Base-by-base conservation (phyloP, 129 eudicot species). In the Saussurea involucrata region DNA sequence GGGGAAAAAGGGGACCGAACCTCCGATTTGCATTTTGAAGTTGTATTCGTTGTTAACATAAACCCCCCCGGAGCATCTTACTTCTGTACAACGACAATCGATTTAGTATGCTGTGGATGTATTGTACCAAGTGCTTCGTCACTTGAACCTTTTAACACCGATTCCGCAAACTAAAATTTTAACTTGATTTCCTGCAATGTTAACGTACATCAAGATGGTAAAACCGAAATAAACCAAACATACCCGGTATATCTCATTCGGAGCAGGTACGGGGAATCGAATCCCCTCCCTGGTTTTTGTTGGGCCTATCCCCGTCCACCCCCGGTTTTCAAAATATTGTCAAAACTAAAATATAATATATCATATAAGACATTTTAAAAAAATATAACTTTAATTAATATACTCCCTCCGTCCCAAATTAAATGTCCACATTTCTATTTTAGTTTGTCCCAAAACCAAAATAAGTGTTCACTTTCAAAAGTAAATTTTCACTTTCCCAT, bases 41-140 rank as follows among this genome's bases (percentile, higher is more conserved):
- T 25, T 79, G 77, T 63, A 71, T 60, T 72, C 67, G 18, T 24
- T 9, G 72, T 63, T 18, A 32, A 17, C 40, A 8, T 27, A 66
- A 44, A 27, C 29, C 15, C 77, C 83, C 67, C 22, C 37, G 15
- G 29, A 29, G 46, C 68, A 66, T 33, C n/a, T 66, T 73, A 80
- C 63, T 8, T 68, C 75, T 81, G 84, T 81, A 81, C 84, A 81
- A 49, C n/a, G 18, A 34, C 66, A 49, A 81, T 40, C 72, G 66
- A 79, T 79, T 57, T 28, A 29, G 58, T 46, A 71, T 29, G 53
- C 17, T 25, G 76, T 66, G 17, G 34, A 55, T 20, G 36, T 63
- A 69, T 80, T 58, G 75, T 73, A 24, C 34, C 70, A 73, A 46
- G 17, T 80, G 46, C 84, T 74, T 67, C 80, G 3, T 11, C 11